Conservation (phyloP, 257 asterid genomes). For the Lithospermum erythrorhizon region DNA sequence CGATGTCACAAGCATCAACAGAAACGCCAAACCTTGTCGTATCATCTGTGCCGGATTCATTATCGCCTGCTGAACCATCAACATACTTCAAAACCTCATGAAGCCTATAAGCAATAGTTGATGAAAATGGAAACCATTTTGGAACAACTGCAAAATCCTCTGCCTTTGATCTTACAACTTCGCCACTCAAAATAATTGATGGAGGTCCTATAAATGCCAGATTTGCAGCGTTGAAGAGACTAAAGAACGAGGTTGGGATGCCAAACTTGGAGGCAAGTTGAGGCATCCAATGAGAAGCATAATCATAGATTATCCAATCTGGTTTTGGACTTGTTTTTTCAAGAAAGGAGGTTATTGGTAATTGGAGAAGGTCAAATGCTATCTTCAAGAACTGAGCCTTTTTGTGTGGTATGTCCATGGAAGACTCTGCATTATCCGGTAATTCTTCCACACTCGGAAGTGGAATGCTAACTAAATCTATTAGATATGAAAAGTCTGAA, state of each 20-base stretch:
- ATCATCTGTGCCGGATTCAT: conserved; percentile 57
- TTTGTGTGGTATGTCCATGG: conserved; percentile 69
- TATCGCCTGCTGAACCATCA: conserved; percentile 55
- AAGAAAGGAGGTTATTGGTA: conserved; percentile 38
- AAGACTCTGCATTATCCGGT: conserved; percentile 60
- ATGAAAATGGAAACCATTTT: conserved; percentile 52
- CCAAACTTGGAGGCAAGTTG: conserved; percentile 28
- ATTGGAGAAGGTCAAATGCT: conserved; percentile 58
- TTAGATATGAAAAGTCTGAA: conserved; percentile 29
- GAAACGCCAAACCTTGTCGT: conserved; percentile 40
- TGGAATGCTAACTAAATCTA: conserved; percentile 33
- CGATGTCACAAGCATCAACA: conserved; percentile 45
- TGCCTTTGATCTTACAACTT: conserved; percentile 23
- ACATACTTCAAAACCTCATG: conserved; percentile 50
- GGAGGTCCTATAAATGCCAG: conserved; percentile 65
- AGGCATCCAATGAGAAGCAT: conserved; percentile 79
- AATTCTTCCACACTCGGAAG: conserved; percentile 42
- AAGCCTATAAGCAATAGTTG: conserved; percentile 33
- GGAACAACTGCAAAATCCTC: conserved; percentile 60
- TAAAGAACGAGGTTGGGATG: conserved; percentile 38
- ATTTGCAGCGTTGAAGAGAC: conserved; percentile 67
- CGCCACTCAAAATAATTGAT: conserved; percentile 22
- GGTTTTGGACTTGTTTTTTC: conserved; percentile 42
- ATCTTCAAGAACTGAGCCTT: conserved; percentile 59
- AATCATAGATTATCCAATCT: conserved; percentile 71